These are phyloP conservation scores for Populus tremula DNA, from an alignment of 345 rosid species.

Conservation along the genomic window DNA sequence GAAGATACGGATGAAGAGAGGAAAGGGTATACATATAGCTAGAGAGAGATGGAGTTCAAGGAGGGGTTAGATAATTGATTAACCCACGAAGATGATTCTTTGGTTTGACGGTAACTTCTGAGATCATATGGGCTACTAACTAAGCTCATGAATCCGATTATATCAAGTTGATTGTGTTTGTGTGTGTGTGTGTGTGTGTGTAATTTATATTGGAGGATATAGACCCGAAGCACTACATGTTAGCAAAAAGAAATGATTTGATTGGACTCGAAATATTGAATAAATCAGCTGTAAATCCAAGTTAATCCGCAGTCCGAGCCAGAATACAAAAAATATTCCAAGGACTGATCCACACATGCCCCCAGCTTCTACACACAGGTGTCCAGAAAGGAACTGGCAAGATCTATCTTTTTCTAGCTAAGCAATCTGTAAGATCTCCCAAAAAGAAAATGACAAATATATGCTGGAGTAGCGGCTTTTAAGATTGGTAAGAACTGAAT, in stretches of 20 bases:
- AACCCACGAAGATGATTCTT: no score
- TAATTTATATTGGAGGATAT: no score
- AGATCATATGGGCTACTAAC: background rate
- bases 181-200: background rate
- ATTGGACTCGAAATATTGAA: background rate
- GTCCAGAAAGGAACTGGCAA: slow-evolving; percentile 23
- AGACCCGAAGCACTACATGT: no score
- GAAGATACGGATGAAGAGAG: no score
- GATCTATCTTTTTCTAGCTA: slow-evolving; percentile 10
- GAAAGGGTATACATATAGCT: background rate
- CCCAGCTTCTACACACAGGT: slow-evolving; percentile 22
- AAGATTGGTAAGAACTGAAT: background rate
- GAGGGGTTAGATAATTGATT: no score
- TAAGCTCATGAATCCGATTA: background rate
- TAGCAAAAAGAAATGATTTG: background rate
- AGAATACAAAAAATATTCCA: background rate
- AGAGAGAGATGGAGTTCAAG: background rate
- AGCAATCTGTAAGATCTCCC: background rate
- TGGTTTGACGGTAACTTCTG: no score
- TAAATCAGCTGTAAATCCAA: background rate
- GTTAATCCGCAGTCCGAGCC: background rate
- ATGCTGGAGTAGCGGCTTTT: background rate
- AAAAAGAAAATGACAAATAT: background rate
- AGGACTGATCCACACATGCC: background rate
- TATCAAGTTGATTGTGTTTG: background rate